These are phyloP conservation scores for Boletellus ananiceps DNA, from an alignment of 768 basidiomycete genomes.

Conservation along the genomic window DNA sequence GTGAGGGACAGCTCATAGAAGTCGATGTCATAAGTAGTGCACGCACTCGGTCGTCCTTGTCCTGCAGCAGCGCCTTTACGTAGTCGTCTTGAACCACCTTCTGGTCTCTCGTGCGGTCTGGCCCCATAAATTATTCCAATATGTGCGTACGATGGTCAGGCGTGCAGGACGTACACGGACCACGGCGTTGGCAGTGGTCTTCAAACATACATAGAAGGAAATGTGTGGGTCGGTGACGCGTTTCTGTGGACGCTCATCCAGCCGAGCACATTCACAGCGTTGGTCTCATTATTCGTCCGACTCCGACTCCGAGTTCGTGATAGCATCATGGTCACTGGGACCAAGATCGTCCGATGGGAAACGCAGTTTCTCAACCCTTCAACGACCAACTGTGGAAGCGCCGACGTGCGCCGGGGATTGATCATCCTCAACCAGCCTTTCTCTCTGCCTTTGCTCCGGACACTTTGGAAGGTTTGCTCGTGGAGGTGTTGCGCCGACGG, in stretches of 20 bases:
- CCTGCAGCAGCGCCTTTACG: slow-evolving; percentile 12
- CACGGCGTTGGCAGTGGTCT: slow-evolving; percentile 1
- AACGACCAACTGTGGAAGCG: not conserved
- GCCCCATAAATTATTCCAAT: slow-evolving; percentile 21
- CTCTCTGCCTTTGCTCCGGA: slow-evolving; percentile 52
- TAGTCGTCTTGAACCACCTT: slow-evolving; percentile 16
- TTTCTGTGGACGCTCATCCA: not conserved
- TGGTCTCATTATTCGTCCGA: not conserved
- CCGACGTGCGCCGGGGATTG: slow-evolving; percentile 43
- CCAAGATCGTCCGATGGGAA: slow-evolving; percentile 19
- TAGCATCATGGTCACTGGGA: slow-evolving; percentile 3
- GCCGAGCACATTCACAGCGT: too few species aligned
- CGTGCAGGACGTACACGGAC: slow-evolving; percentile 3
- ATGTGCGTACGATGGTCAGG: not conserved
- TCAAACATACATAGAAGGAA: slow-evolving; percentile 19
- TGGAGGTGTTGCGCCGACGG: slow-evolving; percentile 81
- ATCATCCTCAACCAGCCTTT: slow-evolving; percentile 93
- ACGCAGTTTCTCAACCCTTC: slow-evolving; percentile 23
- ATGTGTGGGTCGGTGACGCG: not conserved
- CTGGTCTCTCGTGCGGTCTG: slow-evolving; percentile 17
- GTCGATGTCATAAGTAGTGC: not conserved
- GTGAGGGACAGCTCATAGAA: not conserved
- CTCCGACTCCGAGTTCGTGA: not conserved
- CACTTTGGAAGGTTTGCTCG: slow-evolving; percentile 49
- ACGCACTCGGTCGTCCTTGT: slow-evolving; percentile 29